These are phyloP conservation scores for Alternaria arborescens DNA, from an alignment of 2,329 filamentous ascomycete genomes.

Conservation along the genomic window DNA sequence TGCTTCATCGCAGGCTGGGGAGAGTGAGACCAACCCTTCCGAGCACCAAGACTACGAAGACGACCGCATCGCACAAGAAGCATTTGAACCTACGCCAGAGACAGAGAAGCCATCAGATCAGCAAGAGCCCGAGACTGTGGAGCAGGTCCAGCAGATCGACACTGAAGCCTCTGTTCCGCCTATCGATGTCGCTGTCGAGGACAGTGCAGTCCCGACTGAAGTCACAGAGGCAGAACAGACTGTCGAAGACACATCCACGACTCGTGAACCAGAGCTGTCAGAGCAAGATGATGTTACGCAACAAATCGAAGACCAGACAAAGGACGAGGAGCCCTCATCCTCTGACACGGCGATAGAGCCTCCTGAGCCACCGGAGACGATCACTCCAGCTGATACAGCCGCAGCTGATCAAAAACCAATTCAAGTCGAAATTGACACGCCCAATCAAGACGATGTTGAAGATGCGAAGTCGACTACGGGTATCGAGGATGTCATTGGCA, in stretches of 20 bases:
- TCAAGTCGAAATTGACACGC: neutral
- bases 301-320: neutral
- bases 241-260: neutral
- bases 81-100: slow-evolving; percentile 1
- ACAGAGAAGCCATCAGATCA: slow-evolving; percentile 2
- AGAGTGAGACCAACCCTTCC: slow-evolving; percentile 13
- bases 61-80: neutral
- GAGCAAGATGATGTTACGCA: neutral
- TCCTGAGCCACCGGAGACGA: neutral
- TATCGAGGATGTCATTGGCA: neutral
- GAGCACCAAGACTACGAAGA: slow-evolving; percentile 9
- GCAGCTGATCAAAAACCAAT: neutral
- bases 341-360: neutral
- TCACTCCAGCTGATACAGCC: neutral
- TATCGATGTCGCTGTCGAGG: neutral
- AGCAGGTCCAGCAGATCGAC: neutral
- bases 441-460: neutral
- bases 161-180: neutral
- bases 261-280: neutral
- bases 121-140: neutral
- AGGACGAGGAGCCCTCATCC: neutral
- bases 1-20: slow-evolving; percentile 2
- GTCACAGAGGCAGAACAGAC: neutral
- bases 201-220: neutral
- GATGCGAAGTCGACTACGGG: neutral